Percentiles rank a stretch among this genome's conserved stretches.
Conservation (phyloP, 257 asterid species). For the Nicotiana tomentosiformis region DNA sequence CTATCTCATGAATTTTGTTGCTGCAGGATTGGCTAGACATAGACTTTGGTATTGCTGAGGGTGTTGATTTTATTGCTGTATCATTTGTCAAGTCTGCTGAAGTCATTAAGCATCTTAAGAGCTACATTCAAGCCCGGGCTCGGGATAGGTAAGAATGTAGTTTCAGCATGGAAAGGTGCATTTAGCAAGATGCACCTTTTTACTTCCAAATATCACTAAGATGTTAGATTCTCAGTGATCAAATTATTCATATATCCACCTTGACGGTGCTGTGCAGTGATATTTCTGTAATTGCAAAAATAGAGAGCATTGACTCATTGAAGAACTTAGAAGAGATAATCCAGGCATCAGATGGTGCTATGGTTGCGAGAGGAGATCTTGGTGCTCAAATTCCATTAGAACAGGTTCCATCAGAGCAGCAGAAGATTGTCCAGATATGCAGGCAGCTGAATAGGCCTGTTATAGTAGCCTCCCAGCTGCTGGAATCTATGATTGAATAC, state of each 20-base stretch:
- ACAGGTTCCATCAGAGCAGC: conserved; percentile 97
- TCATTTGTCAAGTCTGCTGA: conserved; percentile 99
- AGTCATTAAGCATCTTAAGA: conserved; percentile 88
- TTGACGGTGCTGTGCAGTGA: conserved; percentile 51
- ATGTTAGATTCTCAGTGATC: background rate
- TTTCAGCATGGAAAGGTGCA: background rate
- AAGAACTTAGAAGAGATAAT: conserved; percentile 91
- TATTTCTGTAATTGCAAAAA: conserved; percentile 81
- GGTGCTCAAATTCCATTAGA: conserved; percentile 99
- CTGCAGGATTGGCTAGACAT: conserved; percentile 96
- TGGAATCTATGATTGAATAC: conserved; percentile 97
- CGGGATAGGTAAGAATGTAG: conserved; percentile 62
- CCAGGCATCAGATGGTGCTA: conserved; percentile 91
- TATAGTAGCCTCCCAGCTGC: conserved; percentile 93
- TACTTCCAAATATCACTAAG: background rate
- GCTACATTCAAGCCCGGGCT: conserved; percentile 93
- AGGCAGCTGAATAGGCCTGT: conserved; percentile 89
- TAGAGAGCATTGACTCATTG: conserved; percentile 93
- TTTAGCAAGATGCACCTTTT: background rate
- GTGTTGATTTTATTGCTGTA: conserved; percentile 95
- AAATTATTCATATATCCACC: background rate
- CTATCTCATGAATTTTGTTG: conserved; percentile 13
- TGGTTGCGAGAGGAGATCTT: conserved; percentile 99
- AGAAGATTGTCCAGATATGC: conserved; percentile 77
- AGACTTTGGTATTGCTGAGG: conserved; percentile 95